A percentile compares a stretch with the other conserved stretches of the same genome.
These are phyloP conservation scores for Mycogone perniciosa DNA, from an alignment of 2,329 filamentous ascomycete genomes.

Conservation along the genomic window DNA sequence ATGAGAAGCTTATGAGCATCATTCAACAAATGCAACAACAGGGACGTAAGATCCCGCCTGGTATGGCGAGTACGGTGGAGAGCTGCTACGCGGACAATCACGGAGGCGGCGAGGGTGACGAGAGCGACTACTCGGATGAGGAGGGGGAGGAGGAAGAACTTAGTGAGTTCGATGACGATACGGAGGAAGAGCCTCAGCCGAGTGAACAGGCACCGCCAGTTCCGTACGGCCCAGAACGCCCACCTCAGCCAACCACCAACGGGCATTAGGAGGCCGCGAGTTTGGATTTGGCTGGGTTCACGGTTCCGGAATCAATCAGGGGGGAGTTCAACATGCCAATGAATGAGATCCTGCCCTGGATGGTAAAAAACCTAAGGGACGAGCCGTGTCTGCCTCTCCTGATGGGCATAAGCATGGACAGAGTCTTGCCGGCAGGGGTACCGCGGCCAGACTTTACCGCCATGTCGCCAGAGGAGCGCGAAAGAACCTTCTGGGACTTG, in stretches of 20 bases:
- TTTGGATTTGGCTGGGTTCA: conserved; percentile 8
- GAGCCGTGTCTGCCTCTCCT: conserved; percentile 4
- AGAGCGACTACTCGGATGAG: conserved; percentile 59
- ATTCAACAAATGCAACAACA: conserved; percentile 96
- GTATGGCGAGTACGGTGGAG: conserved; percentile 54
- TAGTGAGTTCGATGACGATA: conserved; percentile 60
- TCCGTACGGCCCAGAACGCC: conserved; percentile 43
- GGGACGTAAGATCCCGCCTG: conserved; percentile 68
- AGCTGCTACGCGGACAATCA: conserved; percentile 50
- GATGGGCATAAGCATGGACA: conserved; percentile 4
- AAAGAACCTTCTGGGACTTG: neutral
- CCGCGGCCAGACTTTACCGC: conserved; percentile 2
- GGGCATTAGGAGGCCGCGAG: conserved; percentile 34
- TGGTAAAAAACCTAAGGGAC: conserved; percentile 1
- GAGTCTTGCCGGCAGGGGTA: neutral
- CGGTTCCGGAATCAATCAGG: neutral
- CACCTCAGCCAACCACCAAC: conserved; percentile 38
- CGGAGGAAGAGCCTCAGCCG: conserved; percentile 43
- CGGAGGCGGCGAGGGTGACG: conserved; percentile 46
- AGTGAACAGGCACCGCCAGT: conserved; percentile 31
- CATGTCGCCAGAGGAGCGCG: neutral
- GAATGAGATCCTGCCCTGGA: neutral
- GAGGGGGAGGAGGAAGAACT: conserved; percentile 56
- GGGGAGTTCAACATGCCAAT: conserved; percentile 2
- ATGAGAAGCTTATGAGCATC: conserved; percentile 85